Evolutionary conservation across 768 basidiomycete species (phyloP), one percentile per base, ranked within the genome.

Genomic region (Tylopilus sp.): DNA sequence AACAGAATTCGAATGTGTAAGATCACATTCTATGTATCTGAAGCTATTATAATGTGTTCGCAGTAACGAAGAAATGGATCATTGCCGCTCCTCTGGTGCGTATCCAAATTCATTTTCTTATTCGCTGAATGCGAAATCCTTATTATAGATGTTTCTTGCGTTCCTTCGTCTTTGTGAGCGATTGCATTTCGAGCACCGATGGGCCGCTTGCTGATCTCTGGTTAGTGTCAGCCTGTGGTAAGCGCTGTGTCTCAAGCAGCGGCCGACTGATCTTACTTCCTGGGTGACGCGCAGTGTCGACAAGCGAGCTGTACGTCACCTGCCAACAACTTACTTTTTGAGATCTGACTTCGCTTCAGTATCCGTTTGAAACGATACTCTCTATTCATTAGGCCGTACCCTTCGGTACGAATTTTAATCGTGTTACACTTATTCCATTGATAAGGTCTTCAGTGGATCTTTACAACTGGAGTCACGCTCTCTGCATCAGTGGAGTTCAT

Each of bases 401-500:
- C 68, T 24, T 17, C 68, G 5, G 68, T 70, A 45, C 9, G 65
- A 40, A 3, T 2, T 4, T 21, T 21, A 1, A 1, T 17, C 19
- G 11, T 46, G 1, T 10, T 3, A 21, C 16, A 7, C 38, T 29
- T 4, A 4, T 45, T 38, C 12, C 17, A 8, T 29, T 57, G 12
- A 57, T 24, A 6, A 31, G 4, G 14, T 41, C 16, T 22, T 2
- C 16, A 71, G 68, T 70, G 68, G 68, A 43, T 70, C 31, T 70
- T 70, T 24, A 70, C 68, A 0, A 16, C 33, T 8, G 68, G 68
- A 38, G 68, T 70, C 8, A 70, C 70, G 8, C 56, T 70, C 10
- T 70, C 68, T 6, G 68, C 68, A 4, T 70, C 70, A 7, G 68
- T 71, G 10, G 68, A 70, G 47, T 31, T 70, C 8, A 70, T 71